phyloP scores from a whole-genome alignment of 176 grass and related monocot genomes.

The Bonia amplexicaulis region DNA sequence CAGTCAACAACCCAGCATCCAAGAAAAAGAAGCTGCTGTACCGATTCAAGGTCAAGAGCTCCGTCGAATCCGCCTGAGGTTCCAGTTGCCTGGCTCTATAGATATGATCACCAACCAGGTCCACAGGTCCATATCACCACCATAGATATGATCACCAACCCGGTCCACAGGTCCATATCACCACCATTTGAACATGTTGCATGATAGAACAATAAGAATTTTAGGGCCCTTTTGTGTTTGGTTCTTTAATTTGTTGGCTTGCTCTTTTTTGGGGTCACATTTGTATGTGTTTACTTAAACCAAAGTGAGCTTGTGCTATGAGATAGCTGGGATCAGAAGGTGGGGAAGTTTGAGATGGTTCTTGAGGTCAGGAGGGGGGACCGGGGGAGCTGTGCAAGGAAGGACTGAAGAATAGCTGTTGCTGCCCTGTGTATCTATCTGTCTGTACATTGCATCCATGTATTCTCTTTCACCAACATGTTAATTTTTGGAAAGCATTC shows the following conservation, averaged over 20 bases:
- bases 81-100: not conserved
- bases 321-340: conserved; percentile 24
- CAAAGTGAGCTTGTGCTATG: conserved; percentile 44
- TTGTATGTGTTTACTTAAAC: conserved; percentile 51
- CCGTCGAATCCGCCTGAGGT: conserved; percentile 25
- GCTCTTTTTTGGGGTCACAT: conserved; percentile 42
- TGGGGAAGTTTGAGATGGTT: conserved; percentile 32
- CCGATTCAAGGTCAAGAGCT: conserved; percentile 77
- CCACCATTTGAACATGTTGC: conserved; percentile 51
- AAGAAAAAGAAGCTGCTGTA: conserved; percentile 98
- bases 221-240: conserved; percentile 32
- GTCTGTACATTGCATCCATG: conserved; percentile 69
- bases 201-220: conserved; percentile 49
- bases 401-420: conserved; percentile 24
- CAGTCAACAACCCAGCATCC: conserved; percentile 59
- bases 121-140: conserved; percentile 58
- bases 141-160: conserved; percentile 31
- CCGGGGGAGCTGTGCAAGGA: not conserved
- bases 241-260: conserved; percentile 81
- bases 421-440: conserved; percentile 50
- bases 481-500: conserved; percentile 13
- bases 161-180: conserved; percentile 53
- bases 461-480: conserved; percentile 37
- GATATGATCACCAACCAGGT: conserved; percentile 23
- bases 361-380: conserved; percentile 5